phyloP scores from a whole-genome alignment of 176 grass and related monocot species.

The Luzula sylvatica region DNA sequence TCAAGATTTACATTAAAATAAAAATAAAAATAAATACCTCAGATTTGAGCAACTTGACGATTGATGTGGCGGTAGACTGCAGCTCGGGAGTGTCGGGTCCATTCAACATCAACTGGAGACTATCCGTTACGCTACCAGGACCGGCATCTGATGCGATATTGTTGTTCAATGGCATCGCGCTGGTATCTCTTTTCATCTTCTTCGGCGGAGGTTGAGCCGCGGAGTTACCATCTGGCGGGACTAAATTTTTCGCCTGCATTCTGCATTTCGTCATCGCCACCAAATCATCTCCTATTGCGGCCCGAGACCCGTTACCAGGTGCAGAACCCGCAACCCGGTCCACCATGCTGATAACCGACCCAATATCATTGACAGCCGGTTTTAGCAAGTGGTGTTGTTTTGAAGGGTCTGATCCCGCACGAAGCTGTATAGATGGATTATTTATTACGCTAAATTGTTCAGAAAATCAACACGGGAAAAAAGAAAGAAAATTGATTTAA shows the following conservation, averaged over 20 bases:
- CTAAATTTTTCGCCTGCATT: constrained; percentile 90
- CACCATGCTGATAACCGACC: constrained; percentile 80
- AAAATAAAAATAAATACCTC: constrained; percentile 68
- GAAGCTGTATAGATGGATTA: constrained; percentile 34
- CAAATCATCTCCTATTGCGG: constrained; percentile 89
- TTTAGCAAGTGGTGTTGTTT: constrained; percentile 22
- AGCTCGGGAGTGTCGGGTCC: constrained; percentile 46
- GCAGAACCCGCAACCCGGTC: constrained; percentile 90
- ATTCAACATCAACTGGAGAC: constrained; percentile 54
- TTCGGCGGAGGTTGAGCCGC: constrained; percentile 33
- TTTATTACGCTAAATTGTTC: no score
- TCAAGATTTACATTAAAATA: neutral
- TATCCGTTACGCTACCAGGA: constrained; percentile 69
- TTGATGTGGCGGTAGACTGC: constrained; percentile 82
- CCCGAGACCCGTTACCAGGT: constrained; percentile 90
- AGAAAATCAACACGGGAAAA: no score
- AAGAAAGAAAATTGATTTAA: neutral
- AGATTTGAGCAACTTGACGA: constrained; percentile 48
- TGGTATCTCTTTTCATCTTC: constrained; percentile 99
- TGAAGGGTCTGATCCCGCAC: constrained; percentile 15
- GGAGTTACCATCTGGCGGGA: constrained; percentile 61
- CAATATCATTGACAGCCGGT: constrained; percentile 68
- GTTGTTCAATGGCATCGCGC: constrained; percentile 85
- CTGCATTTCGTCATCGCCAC: constrained; percentile 99
- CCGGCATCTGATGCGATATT: constrained; percentile 43